Conservation (phyloP, 73 alveolate species). For the Stentor roeselii region DNA sequence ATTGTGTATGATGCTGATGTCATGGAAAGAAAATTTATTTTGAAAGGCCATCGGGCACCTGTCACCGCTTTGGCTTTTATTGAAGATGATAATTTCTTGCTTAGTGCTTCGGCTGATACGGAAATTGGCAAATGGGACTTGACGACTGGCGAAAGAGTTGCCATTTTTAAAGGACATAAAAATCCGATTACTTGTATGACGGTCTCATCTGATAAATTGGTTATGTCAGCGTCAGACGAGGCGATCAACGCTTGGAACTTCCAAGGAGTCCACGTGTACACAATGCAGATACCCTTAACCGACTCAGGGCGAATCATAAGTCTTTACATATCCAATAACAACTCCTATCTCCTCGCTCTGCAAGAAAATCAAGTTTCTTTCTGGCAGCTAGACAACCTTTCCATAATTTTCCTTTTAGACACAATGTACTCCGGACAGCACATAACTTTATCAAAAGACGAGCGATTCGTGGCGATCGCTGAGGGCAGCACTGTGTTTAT, state of each 20-base stretch:
- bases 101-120: neutral
- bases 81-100: neutral
- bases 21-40: neutral
- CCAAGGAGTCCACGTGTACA: neutral
- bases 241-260: neutral
- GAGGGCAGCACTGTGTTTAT: neutral
- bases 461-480: neutral
- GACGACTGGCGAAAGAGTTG: neutral
- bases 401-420: neutral
- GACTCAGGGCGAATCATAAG: neutral
- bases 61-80: neutral
- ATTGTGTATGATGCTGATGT: neutral
- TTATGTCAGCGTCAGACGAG: neutral
- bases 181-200: neutral
- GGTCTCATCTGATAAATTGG: neutral
- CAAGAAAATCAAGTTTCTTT: neutral
- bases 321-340: neutral
- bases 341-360: neutral
- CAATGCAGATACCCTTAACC: neutral
- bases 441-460: neutral
- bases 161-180: conserved; percentile 18
- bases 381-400: neutral
- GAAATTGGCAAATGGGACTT: conserved; percentile 4
- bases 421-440: neutral
- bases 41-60: conserved; percentile 15